Evolutionary conservation across 73 alveolate genomes (phyloP).

Genomic region (Tetrahymena borealis): DNA sequence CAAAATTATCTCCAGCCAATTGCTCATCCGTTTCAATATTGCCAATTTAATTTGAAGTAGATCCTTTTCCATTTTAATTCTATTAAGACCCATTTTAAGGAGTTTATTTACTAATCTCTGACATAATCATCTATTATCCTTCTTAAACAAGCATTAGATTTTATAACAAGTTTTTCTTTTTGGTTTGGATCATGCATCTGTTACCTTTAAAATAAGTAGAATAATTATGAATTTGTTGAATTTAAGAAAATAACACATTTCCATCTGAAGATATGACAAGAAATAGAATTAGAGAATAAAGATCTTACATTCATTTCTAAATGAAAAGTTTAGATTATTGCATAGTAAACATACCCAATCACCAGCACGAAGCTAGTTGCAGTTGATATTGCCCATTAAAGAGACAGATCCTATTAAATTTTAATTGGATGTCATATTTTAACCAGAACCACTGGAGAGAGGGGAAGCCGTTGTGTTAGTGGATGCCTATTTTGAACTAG

Average conservation of each 20-base stretch:
- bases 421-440: background rate
- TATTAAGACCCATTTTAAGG: background rate
- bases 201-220: background rate
- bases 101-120: background rate
- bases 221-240: background rate
- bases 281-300: background rate
- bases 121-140: background rate
- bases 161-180: background rate
- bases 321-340: background rate
- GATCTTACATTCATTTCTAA: background rate
- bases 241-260: background rate
- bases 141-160: background rate
- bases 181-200: background rate
- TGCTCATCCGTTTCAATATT: no score
- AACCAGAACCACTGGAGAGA: background rate
- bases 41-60: no score
- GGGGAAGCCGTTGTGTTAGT: background rate
- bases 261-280: background rate
- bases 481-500: background rate
- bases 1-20: no score
- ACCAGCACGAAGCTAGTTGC: background rate
- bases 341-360: background rate
- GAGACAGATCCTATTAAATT: background rate
- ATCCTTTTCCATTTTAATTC: background rate
- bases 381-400: background rate